These are phyloP conservation scores for Thelonectria rubi DNA, from an alignment of 2,329 filamentous ascomycete species.

Conservation along the genomic window DNA sequence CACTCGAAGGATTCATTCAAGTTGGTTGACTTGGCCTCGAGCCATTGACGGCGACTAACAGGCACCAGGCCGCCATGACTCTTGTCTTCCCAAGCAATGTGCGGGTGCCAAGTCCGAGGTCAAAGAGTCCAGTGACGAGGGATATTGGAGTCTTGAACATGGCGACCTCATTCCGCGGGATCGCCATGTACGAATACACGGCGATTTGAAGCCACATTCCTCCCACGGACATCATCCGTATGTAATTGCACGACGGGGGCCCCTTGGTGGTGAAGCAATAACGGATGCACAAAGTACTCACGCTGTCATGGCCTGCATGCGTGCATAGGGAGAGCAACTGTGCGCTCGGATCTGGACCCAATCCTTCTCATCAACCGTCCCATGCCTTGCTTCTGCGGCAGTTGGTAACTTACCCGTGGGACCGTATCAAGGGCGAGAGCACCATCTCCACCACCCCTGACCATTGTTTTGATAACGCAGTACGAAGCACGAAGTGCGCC, in stretches of 20 bases:
- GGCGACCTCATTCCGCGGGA: conserved; percentile 15
- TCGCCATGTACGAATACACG: not conserved
- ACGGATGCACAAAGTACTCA: conserved; percentile 2
- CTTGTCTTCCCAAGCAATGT: conserved; percentile 26
- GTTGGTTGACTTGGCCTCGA: conserved; percentile 27
- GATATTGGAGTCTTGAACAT: conserved; percentile 3
- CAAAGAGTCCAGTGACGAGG: not conserved
- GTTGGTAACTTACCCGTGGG: conserved; percentile 26
- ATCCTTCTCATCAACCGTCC: conserved; percentile 8
- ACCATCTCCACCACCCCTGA: conserved; percentile 18
- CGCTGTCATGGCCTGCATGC: not conserved
- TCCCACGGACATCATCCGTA: not conserved
- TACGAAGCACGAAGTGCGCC: conserved; percentile 7
- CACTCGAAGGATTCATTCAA: conserved; percentile 12
- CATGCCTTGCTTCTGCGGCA: conserved; percentile 24
- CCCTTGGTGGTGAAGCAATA: conserved; percentile 3
- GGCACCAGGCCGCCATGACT: conserved; percentile 28
- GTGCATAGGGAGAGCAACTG: not conserved
- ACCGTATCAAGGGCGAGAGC: conserved; percentile 10
- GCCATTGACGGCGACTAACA: conserved; percentile 19
- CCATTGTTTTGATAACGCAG: conserved; percentile 16
- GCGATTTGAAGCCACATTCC: conserved; percentile 9
- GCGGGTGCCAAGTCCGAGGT: conserved; percentile 9
- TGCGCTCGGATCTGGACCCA: conserved; percentile 33
- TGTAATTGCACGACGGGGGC: not conserved